Percentiles rank a stretch among this genome's conserved stretches.
Conservation (phyloP, 169 alveolate species). For the Eimeria acervulina region DNA sequence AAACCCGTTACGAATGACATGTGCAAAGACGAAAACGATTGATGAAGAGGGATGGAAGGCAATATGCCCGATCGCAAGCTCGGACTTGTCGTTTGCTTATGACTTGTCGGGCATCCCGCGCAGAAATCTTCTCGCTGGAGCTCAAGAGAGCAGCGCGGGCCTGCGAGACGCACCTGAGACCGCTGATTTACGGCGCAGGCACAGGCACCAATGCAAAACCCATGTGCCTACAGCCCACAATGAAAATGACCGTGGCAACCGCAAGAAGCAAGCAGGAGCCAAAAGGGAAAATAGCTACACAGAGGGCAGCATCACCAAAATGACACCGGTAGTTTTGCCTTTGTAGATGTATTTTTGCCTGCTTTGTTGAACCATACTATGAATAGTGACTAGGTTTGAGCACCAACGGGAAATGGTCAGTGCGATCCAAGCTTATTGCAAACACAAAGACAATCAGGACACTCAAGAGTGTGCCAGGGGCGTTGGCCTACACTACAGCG, state of each 20-base stretch:
- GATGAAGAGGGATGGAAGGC: background rate
- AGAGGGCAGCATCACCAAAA: background rate
- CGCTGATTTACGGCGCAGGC: conserved; percentile 10
- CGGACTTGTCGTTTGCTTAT: conserved; percentile 36
- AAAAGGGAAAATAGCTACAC: background rate
- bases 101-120: conserved; percentile 9
- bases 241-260: background rate
- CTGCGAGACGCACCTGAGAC: background rate
- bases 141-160: background rate
- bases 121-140: conserved; percentile 19
- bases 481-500: conserved; percentile 19
- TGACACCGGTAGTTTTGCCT: background rate
- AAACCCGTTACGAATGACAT: background rate
- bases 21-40: background rate
- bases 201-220: too few species aligned
- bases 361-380: background rate
- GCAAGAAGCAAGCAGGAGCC: background rate
- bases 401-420: background rate
- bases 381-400: background rate
- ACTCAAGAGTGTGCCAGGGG: background rate
- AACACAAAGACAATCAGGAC: background rate
- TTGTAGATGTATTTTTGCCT: background rate
- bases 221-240: too few species aligned
- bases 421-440: background rate
- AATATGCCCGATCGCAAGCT: background rate